phyloP scores from a whole-genome alignment of 2,329 filamentous ascomycete genomes.

The Colletotrichum caudatum region DNA sequence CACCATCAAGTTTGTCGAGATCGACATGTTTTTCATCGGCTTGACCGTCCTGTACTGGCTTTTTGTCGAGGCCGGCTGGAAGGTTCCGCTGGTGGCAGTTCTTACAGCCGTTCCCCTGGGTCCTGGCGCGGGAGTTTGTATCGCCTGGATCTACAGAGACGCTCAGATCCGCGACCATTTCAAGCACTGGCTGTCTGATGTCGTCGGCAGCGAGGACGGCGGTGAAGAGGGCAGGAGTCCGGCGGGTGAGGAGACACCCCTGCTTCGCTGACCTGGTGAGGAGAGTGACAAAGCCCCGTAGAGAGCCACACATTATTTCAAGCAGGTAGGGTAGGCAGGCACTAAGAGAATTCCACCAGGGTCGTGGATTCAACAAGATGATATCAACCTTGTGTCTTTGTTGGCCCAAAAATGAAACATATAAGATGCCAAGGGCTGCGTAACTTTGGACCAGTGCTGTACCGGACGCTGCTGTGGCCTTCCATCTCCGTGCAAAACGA shows the following conservation, averaged over 20 bases:
- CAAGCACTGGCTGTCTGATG: slow-evolving; percentile 37
- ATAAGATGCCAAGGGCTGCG: no score
- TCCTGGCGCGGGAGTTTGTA: slow-evolving; percentile 54
- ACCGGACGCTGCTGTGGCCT: no score
- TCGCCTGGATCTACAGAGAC: slow-evolving; percentile 57
- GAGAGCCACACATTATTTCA: no score
- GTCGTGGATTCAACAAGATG: no score
- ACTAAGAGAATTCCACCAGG: no score
- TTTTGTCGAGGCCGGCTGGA: slow-evolving; percentile 63
- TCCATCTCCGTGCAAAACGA: no score
- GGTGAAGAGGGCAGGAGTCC: slow-evolving; percentile 24
- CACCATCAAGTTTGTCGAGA: slow-evolving; percentile 59
- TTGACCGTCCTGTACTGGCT: slow-evolving; percentile 66
- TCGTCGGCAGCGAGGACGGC: slow-evolving; percentile 2
- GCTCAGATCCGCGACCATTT: slow-evolving; percentile 48
- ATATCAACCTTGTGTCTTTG: no score
- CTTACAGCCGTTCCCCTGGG: slow-evolving; percentile 50
- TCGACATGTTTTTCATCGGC: slow-evolving; percentile 59
- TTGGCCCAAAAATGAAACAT: no score
- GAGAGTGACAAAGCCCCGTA: no score
- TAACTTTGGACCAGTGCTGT: no score
- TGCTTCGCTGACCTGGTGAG: slow-evolving; percentile 44
- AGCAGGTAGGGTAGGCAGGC: no score
- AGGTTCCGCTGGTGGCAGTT: slow-evolving; percentile 51
- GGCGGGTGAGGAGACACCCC: slow-evolving; percentile 51